phyloP scores from a whole-genome alignment of 495 filamentous ascomycete genomes.

The Daldinia childiae region DNA sequence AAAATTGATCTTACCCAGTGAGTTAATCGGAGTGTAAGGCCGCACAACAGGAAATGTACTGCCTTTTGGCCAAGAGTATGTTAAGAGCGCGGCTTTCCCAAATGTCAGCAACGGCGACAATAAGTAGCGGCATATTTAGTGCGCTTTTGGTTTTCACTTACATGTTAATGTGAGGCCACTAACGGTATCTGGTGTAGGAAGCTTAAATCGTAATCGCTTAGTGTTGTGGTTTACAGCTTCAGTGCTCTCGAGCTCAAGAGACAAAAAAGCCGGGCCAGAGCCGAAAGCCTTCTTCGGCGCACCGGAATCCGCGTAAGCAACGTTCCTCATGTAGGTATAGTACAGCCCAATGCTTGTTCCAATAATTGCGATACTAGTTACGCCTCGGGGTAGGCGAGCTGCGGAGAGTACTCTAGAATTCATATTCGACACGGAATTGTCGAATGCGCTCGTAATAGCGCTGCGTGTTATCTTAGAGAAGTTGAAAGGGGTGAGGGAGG shows the following conservation, averaged over 20 bases:
- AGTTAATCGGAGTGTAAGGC: conserved; percentile 69
- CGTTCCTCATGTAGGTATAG: conserved; percentile 33
- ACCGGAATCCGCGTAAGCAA: conserved; percentile 40
- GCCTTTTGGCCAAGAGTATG: conserved; percentile 62
- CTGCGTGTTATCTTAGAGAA: not conserved
- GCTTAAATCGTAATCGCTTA: conserved; percentile 69
- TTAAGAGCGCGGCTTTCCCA: conserved; percentile 61
- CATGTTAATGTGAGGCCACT: conserved; percentile 66
- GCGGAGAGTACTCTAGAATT: conserved; percentile 10
- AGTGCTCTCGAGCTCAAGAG: conserved; percentile 58
- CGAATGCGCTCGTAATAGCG: not conserved
- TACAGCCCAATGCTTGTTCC: conserved; percentile 39
- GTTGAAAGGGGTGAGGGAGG: not conserved
- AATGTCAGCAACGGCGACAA: conserved; percentile 7
- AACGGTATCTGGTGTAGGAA: conserved; percentile 59
- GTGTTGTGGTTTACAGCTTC: conserved; percentile 72
- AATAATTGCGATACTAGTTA: conserved; percentile 24
- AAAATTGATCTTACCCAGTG: conserved; percentile 53
- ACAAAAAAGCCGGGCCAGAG: conserved; percentile 46
- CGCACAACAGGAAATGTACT: conserved; percentile 63
- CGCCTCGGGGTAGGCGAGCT: conserved; percentile 12
- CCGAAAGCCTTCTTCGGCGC: conserved; percentile 39
- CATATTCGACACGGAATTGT: not conserved
- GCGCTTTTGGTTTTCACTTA: conserved; percentile 42
- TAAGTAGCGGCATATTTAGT: not conserved